phyloP scores from a whole-genome alignment of 2,329 filamentous ascomycete species.

The Blastomyces emzantsi region DNA sequence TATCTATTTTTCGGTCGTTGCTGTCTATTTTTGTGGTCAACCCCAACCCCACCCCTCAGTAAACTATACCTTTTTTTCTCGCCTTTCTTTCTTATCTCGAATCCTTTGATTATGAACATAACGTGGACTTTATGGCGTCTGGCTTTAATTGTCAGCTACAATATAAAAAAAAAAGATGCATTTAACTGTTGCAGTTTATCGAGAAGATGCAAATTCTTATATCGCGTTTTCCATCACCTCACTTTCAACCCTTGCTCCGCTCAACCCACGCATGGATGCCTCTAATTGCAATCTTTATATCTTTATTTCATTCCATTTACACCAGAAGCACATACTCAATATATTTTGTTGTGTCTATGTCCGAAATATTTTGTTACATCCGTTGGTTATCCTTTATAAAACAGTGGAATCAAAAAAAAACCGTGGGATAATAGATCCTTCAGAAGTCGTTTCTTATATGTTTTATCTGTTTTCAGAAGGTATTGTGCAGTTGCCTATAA shows the following conservation, averaged over 20 bases:
- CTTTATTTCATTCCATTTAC: neutral
- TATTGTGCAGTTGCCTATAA: too few relatives aligned
- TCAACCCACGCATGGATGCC: neutral
- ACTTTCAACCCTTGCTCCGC: neutral
- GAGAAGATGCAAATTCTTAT: neutral
- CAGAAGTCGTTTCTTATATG: too few relatives aligned
- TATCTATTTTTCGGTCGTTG: neutral
- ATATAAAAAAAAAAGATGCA: neutral
- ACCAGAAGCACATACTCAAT: neutral
- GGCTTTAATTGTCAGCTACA: neutral
- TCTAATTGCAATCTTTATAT: neutral
- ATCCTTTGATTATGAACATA: constrained; percentile 7
- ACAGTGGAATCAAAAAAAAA: neutral
- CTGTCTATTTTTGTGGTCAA: neutral
- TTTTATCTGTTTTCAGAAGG: too few relatives aligned
- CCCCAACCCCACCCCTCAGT: too few relatives aligned
- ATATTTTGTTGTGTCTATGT: neutral
- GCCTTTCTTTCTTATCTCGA: neutral
- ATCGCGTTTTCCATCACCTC: neutral
- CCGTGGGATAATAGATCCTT: neutral
- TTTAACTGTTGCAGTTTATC: neutral
- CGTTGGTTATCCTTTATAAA: neutral
- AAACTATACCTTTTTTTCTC: neutral
- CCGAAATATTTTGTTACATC: neutral
- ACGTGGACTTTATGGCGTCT: neutral